phyloP scores from a whole-genome alignment of 2,329 filamentous ascomycete species.

The Penicillium expansum region DNA sequence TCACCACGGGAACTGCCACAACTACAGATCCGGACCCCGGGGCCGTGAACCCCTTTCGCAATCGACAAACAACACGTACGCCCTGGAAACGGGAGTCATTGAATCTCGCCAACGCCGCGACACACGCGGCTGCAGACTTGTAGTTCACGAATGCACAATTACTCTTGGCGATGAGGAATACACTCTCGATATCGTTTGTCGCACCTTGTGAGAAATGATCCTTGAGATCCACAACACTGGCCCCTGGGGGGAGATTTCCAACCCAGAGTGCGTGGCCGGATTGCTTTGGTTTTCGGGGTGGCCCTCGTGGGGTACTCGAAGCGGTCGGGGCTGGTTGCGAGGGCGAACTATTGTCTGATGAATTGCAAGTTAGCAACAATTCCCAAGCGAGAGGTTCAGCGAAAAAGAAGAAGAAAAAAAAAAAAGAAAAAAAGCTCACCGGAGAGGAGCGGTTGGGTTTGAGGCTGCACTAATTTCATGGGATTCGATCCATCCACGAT shows the following conservation, averaged over 20 bases:
- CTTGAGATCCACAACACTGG: constrained; percentile 79
- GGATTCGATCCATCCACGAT: constrained; percentile 40
- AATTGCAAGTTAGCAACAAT: neutral
- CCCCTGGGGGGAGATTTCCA: constrained; percentile 83
- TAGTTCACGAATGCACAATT: constrained; percentile 98
- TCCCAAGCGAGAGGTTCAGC: neutral
- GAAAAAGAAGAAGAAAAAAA: neutral
- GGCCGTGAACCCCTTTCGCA: constrained; percentile 59
- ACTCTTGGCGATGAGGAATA: constrained; percentile 94
- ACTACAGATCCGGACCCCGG: constrained; percentile 42
- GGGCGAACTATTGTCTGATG: constrained; percentile 15
- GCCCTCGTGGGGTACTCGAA: constrained; percentile 54
- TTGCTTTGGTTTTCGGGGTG: constrained; percentile 64
- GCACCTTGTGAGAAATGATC: constrained; percentile 83
- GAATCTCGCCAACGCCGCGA: constrained; percentile 74
- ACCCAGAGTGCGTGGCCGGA: constrained; percentile 92
- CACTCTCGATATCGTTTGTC: constrained; percentile 71
- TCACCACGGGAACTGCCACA: constrained; percentile 46
- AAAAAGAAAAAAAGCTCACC: constrained; percentile 20
- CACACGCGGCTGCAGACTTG: constrained; percentile 72
- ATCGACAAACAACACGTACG: constrained; percentile 77
- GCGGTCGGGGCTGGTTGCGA: constrained; percentile 13
- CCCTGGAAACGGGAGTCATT: constrained; percentile 89
- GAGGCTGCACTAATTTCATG: constrained; percentile 21
- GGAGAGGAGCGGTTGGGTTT: constrained; percentile 11